phyloP scores from a whole-genome alignment of 139 green algal genomes.

The Marvania coccoides region DNA sequence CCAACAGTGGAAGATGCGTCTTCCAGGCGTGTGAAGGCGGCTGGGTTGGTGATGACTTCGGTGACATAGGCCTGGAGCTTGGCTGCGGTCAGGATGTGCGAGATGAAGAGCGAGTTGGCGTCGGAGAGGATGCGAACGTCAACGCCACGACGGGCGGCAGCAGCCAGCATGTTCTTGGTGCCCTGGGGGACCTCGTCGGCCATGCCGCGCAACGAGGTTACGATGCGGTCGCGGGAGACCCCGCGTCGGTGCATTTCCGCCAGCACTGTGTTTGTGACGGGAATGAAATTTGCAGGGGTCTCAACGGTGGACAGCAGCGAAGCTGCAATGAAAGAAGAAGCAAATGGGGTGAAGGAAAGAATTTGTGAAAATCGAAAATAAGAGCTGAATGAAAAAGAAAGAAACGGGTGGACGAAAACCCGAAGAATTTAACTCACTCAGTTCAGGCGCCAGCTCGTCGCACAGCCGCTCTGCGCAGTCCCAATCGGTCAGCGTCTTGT shows the following conservation, averaged over 20 bases:
- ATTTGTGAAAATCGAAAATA: too few species aligned
- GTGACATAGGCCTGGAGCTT: conserved; percentile 17
- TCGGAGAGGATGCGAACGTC: conserved; percentile 58
- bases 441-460: conserved; percentile 70
- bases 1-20: not conserved
- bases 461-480: conserved; percentile 58
- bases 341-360: too few species aligned
- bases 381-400: too few species aligned
- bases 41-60: conserved; percentile 59
- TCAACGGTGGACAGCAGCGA: conserved; percentile 56
- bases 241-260: conserved; percentile 61
- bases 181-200: conserved; percentile 50
- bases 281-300: conserved; percentile 64
- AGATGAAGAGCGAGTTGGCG: conserved; percentile 72
- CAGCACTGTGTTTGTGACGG: conserved; percentile 69
- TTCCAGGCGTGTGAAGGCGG: conserved; percentile 42
- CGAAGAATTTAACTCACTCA: too few species aligned
- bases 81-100: conserved; percentile 52
- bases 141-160: conserved; percentile 13
- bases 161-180: conserved; percentile 32
- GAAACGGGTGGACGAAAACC: too few species aligned
- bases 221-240: conserved; percentile 53
- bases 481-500: conserved; percentile 67
- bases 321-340: too few species aligned
- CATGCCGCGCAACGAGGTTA: conserved; percentile 48